These are phyloP conservation scores for Arxiozyma bovina DNA, from an alignment of 1,139 yeast genomes.

Conservation along the genomic window DNA sequence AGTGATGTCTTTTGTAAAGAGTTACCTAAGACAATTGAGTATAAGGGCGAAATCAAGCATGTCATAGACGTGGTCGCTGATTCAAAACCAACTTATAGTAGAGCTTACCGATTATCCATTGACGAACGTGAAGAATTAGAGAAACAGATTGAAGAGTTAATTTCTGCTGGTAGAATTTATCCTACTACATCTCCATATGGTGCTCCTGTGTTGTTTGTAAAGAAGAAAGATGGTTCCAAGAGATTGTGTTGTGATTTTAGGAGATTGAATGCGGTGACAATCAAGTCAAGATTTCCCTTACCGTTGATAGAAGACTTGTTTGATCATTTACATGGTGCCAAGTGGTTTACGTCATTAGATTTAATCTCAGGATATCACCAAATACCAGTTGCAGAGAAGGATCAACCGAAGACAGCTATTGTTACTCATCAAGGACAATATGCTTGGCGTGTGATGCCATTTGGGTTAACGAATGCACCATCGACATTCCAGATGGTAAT, in stretches of 20 bases:
- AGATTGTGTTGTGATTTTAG: slow-evolving; percentile 22
- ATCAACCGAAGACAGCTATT: slow-evolving; percentile 9
- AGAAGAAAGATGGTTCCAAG: slow-evolving; percentile 18
- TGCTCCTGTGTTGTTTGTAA: slow-evolving; percentile 10
- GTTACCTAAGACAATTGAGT: background rate
- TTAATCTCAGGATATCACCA: slow-evolving; percentile 9
- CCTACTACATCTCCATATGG: background rate
- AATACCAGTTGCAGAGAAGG: slow-evolving; percentile 4
- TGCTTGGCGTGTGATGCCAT: slow-evolving; percentile 6
- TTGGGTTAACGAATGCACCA: slow-evolving; percentile 8
- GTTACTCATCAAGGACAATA: slow-evolving; percentile 8
- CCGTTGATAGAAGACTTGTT: slow-evolving; percentile 17
- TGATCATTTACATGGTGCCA: slow-evolving; percentile 4
- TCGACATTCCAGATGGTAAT: slow-evolving; percentile 7
- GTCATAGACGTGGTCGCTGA: background rate
- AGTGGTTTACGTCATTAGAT: slow-evolving; percentile 3
- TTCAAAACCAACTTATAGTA: background rate
- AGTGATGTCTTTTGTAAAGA: too few relatives aligned
- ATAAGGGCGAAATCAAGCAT: background rate
- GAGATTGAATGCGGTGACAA: slow-evolving; percentile 16
- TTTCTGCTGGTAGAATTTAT: background rate
- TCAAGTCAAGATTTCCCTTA: slow-evolving; percentile 17
- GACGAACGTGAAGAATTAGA: background rate
- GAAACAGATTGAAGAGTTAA: background rate
- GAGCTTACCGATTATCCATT: background rate